phyloP scores from a whole-genome alignment of 148 eudicot species.

The Fallopia convolvulus region DNA sequence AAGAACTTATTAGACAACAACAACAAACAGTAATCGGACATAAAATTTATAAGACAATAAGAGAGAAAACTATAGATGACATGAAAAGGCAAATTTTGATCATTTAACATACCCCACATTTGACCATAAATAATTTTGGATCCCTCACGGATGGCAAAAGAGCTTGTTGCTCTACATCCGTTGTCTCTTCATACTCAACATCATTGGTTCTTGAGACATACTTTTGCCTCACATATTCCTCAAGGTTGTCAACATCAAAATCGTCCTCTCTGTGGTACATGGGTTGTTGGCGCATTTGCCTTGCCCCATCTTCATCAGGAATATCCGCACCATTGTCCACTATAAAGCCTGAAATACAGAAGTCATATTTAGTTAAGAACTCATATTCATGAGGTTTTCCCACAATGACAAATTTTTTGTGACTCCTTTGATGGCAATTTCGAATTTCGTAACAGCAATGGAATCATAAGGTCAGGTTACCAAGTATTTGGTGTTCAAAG shows the following conservation, averaged over 20 bases:
- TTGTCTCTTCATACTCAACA: conserved; percentile 84
- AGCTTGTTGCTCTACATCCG: conserved; percentile 97
- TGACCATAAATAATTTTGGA: conserved; percentile 96
- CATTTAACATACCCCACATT: conserved; percentile 63
- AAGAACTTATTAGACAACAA: neutral
- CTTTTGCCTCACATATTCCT: conserved; percentile 58
- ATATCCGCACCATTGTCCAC: conserved; percentile 46
- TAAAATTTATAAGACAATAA: too few species aligned
- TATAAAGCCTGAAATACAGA: conserved; percentile 56
- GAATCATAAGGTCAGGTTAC: neutral
- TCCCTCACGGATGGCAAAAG: conserved; percentile 90
- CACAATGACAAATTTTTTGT: too few species aligned
- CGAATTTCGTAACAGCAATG: neutral
- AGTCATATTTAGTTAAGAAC: neutral
- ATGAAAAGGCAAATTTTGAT: conserved; percentile 2
- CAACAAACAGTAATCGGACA: neutral
- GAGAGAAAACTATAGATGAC: too few species aligned
- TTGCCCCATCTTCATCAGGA: conserved; percentile 53
- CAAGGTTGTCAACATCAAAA: conserved; percentile 67
- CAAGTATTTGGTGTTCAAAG: neutral
- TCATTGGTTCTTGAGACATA: conserved; percentile 48
- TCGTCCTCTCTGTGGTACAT: conserved; percentile 44
- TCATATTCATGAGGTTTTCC: neutral
- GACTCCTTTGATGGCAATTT: too few species aligned
- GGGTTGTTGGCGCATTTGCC: conserved; percentile 54